Conservation (phyloP, 2,329 filamentous ascomycete genomes). For the Rhynchosporium secalis region DNA sequence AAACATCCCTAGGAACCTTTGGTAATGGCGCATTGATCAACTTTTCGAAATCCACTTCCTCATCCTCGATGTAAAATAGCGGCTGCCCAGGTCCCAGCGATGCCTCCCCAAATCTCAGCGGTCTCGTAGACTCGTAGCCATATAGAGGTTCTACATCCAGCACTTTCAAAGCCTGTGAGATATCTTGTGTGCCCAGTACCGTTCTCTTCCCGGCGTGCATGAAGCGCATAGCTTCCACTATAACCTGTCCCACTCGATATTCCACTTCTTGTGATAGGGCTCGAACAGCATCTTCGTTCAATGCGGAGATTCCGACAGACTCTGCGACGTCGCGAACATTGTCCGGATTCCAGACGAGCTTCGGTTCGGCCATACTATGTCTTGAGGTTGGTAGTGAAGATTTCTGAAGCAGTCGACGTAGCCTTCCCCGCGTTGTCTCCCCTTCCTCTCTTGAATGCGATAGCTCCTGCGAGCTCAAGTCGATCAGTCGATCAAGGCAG, state of each 20-base stretch:
- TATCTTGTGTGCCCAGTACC: slow-evolving; percentile 83
- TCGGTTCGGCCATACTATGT: slow-evolving; percentile 35
- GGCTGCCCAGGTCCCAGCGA: slow-evolving; percentile 91
- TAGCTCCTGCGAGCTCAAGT: not conserved
- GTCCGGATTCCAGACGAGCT: slow-evolving; percentile 87
- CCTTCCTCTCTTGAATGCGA: not conserved
- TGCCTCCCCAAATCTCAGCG: slow-evolving; percentile 88
- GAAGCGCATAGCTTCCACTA: slow-evolving; percentile 91
- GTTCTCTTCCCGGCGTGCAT: slow-evolving; percentile 92
- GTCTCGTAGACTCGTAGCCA: slow-evolving; percentile 90
- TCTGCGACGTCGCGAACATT: slow-evolving; percentile 96
- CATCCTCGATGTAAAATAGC: slow-evolving; percentile 95
- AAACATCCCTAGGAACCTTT: slow-evolving; percentile 90
- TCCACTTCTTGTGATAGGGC: slow-evolving; percentile 92
- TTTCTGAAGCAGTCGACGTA: no score
- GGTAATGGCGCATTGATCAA: slow-evolving; percentile 94
- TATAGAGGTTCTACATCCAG: slow-evolving; percentile 94
- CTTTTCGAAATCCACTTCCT: slow-evolving; percentile 98
- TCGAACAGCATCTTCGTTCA: slow-evolving; percentile 84
- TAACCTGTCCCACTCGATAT: slow-evolving; percentile 88
- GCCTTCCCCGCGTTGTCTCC: not conserved
- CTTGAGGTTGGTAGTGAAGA: not conserved
- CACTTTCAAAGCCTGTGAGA: slow-evolving; percentile 79
- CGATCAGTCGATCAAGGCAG: not conserved
- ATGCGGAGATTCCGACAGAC: slow-evolving; percentile 80